Percentiles rank a stretch among this genome's conserved stretches.
Evolutionary conservation across 2,329 filamentous ascomycete genomes (phyloP).

Genomic region (Geosmithia putterillii): DNA sequence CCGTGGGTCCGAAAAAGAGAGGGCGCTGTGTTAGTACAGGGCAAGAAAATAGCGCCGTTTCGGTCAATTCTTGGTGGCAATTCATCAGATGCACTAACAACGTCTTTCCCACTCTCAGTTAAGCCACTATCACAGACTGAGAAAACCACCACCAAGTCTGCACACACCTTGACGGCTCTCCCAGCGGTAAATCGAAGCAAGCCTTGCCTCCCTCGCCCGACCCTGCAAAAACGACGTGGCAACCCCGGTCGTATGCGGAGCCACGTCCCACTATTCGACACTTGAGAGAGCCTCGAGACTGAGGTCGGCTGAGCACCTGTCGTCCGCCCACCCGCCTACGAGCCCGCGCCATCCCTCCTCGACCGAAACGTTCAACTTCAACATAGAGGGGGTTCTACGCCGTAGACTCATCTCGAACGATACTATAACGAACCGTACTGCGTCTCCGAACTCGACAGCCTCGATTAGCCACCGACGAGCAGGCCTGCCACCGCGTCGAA

Average conservation of each 20-base stretch:
- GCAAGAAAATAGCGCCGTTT: not conserved
- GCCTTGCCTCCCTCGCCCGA: not conserved
- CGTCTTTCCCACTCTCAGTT: not conserved
- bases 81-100: not conserved
- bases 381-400: too few relatives aligned
- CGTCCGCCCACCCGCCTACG: too few relatives aligned
- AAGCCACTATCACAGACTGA: slow-evolving; percentile 1
- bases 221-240: not conserved
- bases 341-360: too few relatives aligned
- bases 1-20: not conserved
- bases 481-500: too few relatives aligned
- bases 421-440: too few relatives aligned
- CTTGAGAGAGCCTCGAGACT: not conserved
- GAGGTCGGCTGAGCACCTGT: not conserved
- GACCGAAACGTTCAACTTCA: too few relatives aligned
- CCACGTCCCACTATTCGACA: not conserved
- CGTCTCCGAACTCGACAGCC: too few relatives aligned
- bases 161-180: not conserved
- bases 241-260: not conserved
- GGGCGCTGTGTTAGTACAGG: not conserved
- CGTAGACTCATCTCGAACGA: too few relatives aligned
- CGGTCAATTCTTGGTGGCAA: not conserved
- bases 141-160: slow-evolving; percentile 3
- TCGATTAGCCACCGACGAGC: too few relatives aligned
- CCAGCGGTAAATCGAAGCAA: not conserved